These are phyloP conservation scores for Trichoderma citrinoviride DNA, from an alignment of 2,329 filamentous ascomycete genomes.

Conservation along the genomic window DNA sequence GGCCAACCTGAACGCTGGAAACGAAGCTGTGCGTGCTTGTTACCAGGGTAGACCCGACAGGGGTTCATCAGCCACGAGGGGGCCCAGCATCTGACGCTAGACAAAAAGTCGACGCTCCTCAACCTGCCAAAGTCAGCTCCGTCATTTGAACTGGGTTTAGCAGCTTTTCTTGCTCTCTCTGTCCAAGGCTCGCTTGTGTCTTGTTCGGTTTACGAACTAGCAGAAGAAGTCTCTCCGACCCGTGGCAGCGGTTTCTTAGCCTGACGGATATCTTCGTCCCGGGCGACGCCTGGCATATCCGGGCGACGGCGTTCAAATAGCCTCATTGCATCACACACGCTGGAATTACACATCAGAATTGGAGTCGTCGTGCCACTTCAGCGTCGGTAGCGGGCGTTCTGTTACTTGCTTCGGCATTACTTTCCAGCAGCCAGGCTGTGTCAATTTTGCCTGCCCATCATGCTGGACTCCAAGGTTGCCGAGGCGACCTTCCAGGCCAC, in stretches of 20 bases:
- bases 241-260: not conserved
- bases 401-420: not conserved
- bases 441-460: not conserved
- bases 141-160: too few species aligned
- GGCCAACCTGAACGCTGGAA: slow-evolving; percentile 11
- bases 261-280: slow-evolving; percentile 14
- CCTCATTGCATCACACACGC: slow-evolving; percentile 2
- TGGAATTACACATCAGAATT: not conserved
- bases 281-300: slow-evolving; percentile 6
- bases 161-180: too few species aligned
- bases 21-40: not conserved
- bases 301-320: slow-evolving; percentile 19
- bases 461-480: slow-evolving; percentile 18
- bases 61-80: not conserved
- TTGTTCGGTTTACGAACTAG: not conserved
- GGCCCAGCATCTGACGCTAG: slow-evolving; percentile 5
- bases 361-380: not conserved
- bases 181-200: not conserved
- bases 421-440: not conserved
- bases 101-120: not conserved
- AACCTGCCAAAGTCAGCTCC: too few species aligned
- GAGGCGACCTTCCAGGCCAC: slow-evolving; percentile 16
- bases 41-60: not conserved
- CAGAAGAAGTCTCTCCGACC: not conserved
- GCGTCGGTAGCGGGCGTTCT: not conserved